These are phyloP conservation scores for Didymosphaeria variabile DNA, from an alignment of 2,329 filamentous ascomycete species.

Conservation along the genomic window DNA sequence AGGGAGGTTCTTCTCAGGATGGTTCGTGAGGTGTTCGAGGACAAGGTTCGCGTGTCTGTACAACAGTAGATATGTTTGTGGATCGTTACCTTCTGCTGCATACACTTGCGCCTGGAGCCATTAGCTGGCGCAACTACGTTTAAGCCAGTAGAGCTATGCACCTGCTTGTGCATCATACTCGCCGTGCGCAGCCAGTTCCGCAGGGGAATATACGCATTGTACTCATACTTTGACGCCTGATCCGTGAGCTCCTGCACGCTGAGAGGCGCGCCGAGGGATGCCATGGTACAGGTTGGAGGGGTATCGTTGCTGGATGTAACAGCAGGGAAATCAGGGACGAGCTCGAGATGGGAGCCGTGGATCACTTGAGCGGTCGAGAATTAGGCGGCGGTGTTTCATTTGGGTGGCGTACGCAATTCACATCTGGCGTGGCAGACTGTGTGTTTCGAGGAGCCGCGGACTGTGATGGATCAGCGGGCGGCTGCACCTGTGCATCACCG, in stretches of 20 bases:
- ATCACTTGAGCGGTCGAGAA: slow-evolving; percentile 32
- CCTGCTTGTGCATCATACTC: slow-evolving; percentile 81
- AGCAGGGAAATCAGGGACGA: slow-evolving; percentile 5
- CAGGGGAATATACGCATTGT: slow-evolving; percentile 78
- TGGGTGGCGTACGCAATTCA: slow-evolving; percentile 28
- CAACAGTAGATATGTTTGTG: slow-evolving; percentile 90
- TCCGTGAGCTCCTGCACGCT: slow-evolving; percentile 80
- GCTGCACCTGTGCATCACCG: slow-evolving; percentile 25
- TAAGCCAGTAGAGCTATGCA: slow-evolving; percentile 53
- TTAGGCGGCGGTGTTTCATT: slow-evolving; percentile 41
- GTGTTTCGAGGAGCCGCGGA: slow-evolving; percentile 24
- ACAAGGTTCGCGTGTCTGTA: slow-evolving; percentile 89
- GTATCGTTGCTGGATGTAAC: slow-evolving; percentile 20
- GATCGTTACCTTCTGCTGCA: slow-evolving; percentile 82
- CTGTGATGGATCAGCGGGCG: slow-evolving; percentile 31
- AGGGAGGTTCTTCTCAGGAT: slow-evolving; percentile 76
- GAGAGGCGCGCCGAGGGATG: slow-evolving; percentile 61
- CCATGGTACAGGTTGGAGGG: slow-evolving; percentile 31
- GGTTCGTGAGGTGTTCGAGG: slow-evolving; percentile 74
- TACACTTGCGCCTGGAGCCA: slow-evolving; percentile 78
- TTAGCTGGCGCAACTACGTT: slow-evolving; percentile 21
- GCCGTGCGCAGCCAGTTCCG: slow-evolving; percentile 85
- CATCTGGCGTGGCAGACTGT: slow-evolving; percentile 16
- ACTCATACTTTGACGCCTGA: slow-evolving; percentile 81
- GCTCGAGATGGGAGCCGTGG: not conserved